These are phyloP conservation scores for Vitis amurensis DNA, from an alignment of 164 flowering plant genomes.

Conservation along the genomic window DNA sequence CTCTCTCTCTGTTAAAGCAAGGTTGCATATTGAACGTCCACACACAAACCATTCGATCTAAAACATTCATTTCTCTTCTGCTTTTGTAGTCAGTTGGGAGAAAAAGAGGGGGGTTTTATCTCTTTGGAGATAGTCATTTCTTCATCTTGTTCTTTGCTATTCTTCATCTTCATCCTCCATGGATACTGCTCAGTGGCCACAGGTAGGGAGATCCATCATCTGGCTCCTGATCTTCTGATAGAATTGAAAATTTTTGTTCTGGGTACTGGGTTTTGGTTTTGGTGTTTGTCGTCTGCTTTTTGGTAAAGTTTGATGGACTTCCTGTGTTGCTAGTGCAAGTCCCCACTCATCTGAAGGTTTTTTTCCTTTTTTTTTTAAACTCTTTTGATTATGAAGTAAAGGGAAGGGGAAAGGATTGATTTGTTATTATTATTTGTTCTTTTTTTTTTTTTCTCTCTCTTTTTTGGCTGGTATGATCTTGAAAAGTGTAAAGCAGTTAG, in stretches of 20 bases:
- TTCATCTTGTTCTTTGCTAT: slow-evolving; percentile 16
- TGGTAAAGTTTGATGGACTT: slow-evolving; percentile 16
- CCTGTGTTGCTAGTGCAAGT: slow-evolving; percentile 13
- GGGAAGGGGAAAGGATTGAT: slow-evolving; percentile 17
- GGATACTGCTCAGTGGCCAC: slow-evolving; percentile 87
- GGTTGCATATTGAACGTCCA: slow-evolving; percentile 15
- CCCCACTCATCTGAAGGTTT: slow-evolving; percentile 16
- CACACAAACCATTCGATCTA: slow-evolving; percentile 4
- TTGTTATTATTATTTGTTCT: slow-evolving; percentile 6
- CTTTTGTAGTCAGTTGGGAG: slow-evolving; percentile 12
- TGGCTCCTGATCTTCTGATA: not conserved
- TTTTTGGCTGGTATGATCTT: slow-evolving; percentile 24
- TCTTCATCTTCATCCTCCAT: slow-evolving; percentile 36
- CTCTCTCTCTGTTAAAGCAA: slow-evolving; percentile 18
- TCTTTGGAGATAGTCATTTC: slow-evolving; percentile 12
- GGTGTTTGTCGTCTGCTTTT: slow-evolving; percentile 12
- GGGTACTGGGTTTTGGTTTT: slow-evolving; percentile 5
- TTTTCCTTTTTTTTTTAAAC: slow-evolving; percentile 21
- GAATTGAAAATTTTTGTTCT: not conserved
- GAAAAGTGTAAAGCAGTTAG: slow-evolving; percentile 29
- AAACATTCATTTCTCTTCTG: slow-evolving; percentile 14
- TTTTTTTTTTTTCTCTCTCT: slow-evolving; percentile 7
- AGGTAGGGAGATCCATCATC: slow-evolving; percentile 42
- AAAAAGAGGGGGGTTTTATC: slow-evolving; percentile 4
- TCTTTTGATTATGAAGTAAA: slow-evolving; percentile 28